Evolutionary conservation across 805 yeast genomes (phyloP), one percentile per base, ranked within the genome.

Genomic region (Ascoidea asiatica): DNA sequence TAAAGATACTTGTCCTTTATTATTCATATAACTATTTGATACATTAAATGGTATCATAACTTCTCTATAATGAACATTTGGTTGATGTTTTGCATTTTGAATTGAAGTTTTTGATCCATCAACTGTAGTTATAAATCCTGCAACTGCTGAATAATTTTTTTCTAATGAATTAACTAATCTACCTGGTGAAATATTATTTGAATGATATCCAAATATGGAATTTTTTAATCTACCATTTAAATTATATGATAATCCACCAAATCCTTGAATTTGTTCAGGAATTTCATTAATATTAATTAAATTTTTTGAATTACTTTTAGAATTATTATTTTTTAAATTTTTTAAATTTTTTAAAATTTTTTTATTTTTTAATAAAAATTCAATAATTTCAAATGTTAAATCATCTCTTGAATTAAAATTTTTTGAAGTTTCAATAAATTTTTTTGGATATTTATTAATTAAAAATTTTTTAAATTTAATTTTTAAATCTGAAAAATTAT

Each of bases 171-270:
- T 61, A 38, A 69, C 61, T 45, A 75, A 62, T 66, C 95, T 76
- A 47, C 90, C 94, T 15, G 88, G 84, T 18, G 75, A 76, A 38
- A 80, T 67, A 44, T 64, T 64, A 21, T 71, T 73, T 11, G 63
- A 60, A 41, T 71, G 64, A 20, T 77, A 61, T 42, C 95, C 95
- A 53, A 79, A 75, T 19, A 94, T 92, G 4, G 82, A 67, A 57
- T 77, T 81, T 46, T 65, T 57, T 37, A 86, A 63, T 57, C 86
- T 72, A 5, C 95, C 95, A 46, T 69, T 72, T 48, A 81, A 71
- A 37, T 66, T 67, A 54, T 84, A 86, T 1, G 85, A 72, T 48
- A 85, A 68, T 5, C 95, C 95, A 22, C 82, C 95, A 5, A 83
- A 74, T 29, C 88, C 94, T 44, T 79, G 71, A 40, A 75, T 58